Conservation (phyloP, 768 basidiomycete genomes). For the Podaxis carcinomalis region DNA sequence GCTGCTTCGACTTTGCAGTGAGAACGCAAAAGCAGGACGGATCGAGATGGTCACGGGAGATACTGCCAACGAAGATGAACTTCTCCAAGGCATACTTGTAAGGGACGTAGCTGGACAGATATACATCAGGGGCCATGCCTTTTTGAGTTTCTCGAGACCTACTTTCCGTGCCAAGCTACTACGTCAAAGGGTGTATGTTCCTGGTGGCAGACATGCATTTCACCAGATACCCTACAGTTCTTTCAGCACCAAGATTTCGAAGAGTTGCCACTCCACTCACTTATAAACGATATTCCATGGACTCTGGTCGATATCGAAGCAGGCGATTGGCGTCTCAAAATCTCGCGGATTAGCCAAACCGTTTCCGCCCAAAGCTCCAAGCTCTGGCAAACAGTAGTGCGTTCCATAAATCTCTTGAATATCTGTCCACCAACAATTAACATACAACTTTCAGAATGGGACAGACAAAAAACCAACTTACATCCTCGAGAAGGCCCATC, state of each 20-base stretch:
- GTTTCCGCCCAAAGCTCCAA: conserved; percentile 61
- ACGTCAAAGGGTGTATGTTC: conserved; percentile 71
- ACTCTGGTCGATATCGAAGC: conserved; percentile 61
- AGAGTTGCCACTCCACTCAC: conserved; percentile 19
- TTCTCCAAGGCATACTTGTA: conserved; percentile 66
- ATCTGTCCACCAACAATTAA: conserved; percentile 28
- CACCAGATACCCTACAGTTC: conserved; percentile 43
- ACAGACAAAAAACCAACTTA: conserved; percentile 23
- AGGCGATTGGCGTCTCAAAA: conserved; percentile 61
- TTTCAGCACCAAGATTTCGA: background rate
- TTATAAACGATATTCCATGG: conserved; percentile 56
- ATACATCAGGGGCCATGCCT: background rate
- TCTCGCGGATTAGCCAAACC: conserved; percentile 65
- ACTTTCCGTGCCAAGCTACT: conserved; percentile 71
- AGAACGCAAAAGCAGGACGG: conserved; percentile 68
- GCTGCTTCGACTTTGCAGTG: conserved; percentile 58
- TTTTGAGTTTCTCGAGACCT: conserved; percentile 17
- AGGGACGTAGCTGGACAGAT: conserved; percentile 47
- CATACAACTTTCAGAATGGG: background rate
- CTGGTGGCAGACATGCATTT: conserved; percentile 49
- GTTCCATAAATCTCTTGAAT: conserved; percentile 62
- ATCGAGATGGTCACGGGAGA: conserved; percentile 67
- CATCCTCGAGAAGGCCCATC: conserved; percentile 62
- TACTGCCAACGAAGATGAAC: conserved; percentile 59
- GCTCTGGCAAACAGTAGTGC: conserved; percentile 60